Conservation (phyloP, 73 alveolate species). For the Strombidium stylifer region DNA sequence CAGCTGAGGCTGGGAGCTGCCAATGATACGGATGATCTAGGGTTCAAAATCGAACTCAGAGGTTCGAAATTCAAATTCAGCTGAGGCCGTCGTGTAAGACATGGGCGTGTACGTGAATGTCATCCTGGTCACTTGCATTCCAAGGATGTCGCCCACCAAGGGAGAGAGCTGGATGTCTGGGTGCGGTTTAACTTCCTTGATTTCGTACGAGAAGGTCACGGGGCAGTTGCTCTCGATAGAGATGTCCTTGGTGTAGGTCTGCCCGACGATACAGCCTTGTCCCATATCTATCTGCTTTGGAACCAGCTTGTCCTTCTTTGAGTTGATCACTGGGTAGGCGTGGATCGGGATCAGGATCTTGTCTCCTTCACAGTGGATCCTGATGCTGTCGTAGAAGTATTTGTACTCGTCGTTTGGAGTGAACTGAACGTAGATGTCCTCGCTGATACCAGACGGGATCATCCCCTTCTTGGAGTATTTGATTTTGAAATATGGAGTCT, state of each 20-base stretch:
- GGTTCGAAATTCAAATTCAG: constrained; percentile 83
- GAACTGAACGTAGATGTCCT: constrained; percentile 85
- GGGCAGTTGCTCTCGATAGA: constrained; percentile 87
- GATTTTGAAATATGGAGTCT: constrained; percentile 84
- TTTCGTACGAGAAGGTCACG: constrained; percentile 87
- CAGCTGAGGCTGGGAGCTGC: constrained; percentile 76
- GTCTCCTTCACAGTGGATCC: constrained; percentile 92
- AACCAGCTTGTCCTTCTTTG: constrained; percentile 81
- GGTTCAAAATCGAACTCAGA: constrained; percentile 90
- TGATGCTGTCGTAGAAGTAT: constrained; percentile 91
- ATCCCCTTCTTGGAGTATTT: constrained; percentile 91
- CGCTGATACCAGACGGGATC: constrained; percentile 92
- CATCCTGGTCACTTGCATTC: constrained; percentile 59
- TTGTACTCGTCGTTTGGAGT: constrained; percentile 93
- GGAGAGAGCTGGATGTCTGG: constrained; percentile 84
- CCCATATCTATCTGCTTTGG: constrained; percentile 94
- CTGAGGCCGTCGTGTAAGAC: constrained; percentile 85
- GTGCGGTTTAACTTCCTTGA: constrained; percentile 74
- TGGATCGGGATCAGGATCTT: constrained; percentile 93
- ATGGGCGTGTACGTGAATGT: constrained; percentile 78
- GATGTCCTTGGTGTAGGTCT: constrained; percentile 65
- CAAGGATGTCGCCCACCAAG: constrained; percentile 75
- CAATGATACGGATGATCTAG: constrained; percentile 64
- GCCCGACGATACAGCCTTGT: constrained; percentile 71
- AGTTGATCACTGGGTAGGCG: constrained; percentile 93